phyloP scores from a whole-genome alignment of 2,329 filamentous ascomycete species.

The Mycosphaerella sp. region DNA sequence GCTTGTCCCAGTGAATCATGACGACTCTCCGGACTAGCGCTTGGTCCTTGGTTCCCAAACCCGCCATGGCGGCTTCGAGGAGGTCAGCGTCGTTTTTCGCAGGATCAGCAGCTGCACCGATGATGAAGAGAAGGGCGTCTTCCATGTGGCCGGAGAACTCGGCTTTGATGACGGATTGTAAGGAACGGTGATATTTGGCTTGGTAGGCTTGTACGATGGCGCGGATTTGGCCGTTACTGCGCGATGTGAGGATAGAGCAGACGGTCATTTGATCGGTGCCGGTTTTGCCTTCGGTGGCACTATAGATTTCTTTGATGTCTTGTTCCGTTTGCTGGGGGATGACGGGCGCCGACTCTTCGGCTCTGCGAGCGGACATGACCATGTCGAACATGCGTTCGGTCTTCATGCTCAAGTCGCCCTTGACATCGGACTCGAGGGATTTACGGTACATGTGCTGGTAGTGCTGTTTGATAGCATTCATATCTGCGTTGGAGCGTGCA shows the following conservation, averaged over 20 bases:
- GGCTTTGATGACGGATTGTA: slow-evolving; percentile 69
- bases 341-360: slow-evolving; percentile 71
- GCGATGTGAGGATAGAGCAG: slow-evolving; percentile 67
- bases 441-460: slow-evolving; percentile 64
- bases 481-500: slow-evolving; percentile 75
- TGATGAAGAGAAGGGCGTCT: slow-evolving; percentile 70
- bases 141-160: slow-evolving; percentile 93
- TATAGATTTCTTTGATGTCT: slow-evolving; percentile 71
- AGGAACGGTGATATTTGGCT: slow-evolving; percentile 60
- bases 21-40: slow-evolving; percentile 73
- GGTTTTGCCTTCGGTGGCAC: slow-evolving; percentile 62
- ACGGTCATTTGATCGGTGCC: slow-evolving; percentile 67
- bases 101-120: slow-evolving; percentile 70
- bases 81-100: slow-evolving; percentile 75
- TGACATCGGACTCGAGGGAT: slow-evolving; percentile 65
- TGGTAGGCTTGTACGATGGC: slow-evolving; percentile 73
- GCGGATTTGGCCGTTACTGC: slow-evolving; percentile 76
- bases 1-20: slow-evolving; percentile 74
- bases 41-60: slow-evolving; percentile 78
- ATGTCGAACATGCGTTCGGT: slow-evolving; percentile 81
- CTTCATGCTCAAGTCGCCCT: slow-evolving; percentile 74
- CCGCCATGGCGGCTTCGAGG: slow-evolving; percentile 83
- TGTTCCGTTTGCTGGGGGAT: slow-evolving; percentile 66
- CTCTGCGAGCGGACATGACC: slow-evolving; percentile 65
- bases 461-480: slow-evolving; percentile 74